Evolutionary conservation across 495 filamentous ascomycete genomes (phyloP).

Genomic region (Cercophora samala): DNA sequence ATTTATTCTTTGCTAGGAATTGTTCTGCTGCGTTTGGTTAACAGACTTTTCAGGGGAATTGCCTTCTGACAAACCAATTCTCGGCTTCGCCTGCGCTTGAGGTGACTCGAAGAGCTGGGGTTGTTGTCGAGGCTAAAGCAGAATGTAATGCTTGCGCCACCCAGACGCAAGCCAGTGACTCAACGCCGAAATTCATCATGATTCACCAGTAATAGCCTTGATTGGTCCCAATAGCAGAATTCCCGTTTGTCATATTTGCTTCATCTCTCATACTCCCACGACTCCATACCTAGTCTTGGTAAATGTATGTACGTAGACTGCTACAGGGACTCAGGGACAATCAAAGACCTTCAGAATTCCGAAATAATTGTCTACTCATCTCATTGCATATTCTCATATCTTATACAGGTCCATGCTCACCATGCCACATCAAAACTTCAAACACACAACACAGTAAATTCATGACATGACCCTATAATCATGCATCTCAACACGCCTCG

Average conservation of each 20-base stretch:
- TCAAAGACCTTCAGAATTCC: no score
- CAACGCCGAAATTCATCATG: slow-evolving; percentile 16
- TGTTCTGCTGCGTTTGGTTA: no score
- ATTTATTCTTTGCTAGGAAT: not conserved
- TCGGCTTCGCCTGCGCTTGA: not conserved
- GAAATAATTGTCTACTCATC: not conserved
- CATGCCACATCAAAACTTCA: not conserved
- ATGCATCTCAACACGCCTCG: not conserved
- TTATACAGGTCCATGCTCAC: no score
- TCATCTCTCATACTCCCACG: no score
- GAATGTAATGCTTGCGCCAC: not conserved
- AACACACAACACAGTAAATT: not conserved
- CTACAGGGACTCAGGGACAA: no score
- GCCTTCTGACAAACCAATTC: not conserved
- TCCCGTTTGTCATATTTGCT: no score
- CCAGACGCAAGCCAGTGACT: not conserved
- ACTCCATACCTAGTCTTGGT: no score
- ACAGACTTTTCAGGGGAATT: not conserved
- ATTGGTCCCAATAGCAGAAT: slow-evolving; percentile 2
- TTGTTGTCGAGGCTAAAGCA: not conserved
- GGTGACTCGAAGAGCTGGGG: not conserved
- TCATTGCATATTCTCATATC: not conserved
- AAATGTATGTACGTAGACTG: no score
- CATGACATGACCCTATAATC: not conserved
- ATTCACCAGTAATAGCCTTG: slow-evolving; percentile 15